These are phyloP conservation scores for Capsicum chinense DNA, from an alignment of 257 asterid genomes.

Conservation along the genomic window DNA sequence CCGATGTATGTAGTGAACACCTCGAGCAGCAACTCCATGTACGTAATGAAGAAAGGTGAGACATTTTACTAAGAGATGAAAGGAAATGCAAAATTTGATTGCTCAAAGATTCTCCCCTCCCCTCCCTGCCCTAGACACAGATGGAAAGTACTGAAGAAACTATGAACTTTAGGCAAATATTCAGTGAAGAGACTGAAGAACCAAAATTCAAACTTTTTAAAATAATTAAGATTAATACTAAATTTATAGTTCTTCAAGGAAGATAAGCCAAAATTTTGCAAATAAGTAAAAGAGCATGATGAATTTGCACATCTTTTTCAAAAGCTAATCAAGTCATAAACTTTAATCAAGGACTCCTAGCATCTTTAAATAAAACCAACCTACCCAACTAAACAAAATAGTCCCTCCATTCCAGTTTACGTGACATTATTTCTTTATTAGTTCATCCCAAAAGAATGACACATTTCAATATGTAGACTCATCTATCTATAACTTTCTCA, in stretches of 20 bases:
- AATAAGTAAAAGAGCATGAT: not conserved
- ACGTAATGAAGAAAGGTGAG: constrained; percentile 59
- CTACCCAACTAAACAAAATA: not conserved
- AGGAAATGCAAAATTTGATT: not conserved
- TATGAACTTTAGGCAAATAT: not conserved
- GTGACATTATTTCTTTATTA: not conserved
- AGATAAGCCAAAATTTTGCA: not conserved
- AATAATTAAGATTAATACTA: not conserved
- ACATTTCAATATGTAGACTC: no score
- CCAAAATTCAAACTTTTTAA: not conserved
- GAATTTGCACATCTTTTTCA: not conserved
- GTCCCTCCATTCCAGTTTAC: not conserved
- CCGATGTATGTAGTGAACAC: constrained; percentile 88
- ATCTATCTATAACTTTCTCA: not conserved
- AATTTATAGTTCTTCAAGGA: not conserved
- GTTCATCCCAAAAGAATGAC: not conserved
- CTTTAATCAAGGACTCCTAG: not conserved
- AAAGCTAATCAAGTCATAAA: not conserved
- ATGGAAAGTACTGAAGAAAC: not conserved
- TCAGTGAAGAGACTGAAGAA: not conserved
- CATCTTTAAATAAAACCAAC: not conserved
- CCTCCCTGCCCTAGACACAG: not conserved
- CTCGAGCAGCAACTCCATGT: constrained; percentile 93
- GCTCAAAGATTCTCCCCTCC: not conserved
- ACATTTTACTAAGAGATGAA: not conserved